phyloP scores from a whole-genome alignment of 1,284 basidiomycete species.

The Puccinia brachypodii region DNA sequence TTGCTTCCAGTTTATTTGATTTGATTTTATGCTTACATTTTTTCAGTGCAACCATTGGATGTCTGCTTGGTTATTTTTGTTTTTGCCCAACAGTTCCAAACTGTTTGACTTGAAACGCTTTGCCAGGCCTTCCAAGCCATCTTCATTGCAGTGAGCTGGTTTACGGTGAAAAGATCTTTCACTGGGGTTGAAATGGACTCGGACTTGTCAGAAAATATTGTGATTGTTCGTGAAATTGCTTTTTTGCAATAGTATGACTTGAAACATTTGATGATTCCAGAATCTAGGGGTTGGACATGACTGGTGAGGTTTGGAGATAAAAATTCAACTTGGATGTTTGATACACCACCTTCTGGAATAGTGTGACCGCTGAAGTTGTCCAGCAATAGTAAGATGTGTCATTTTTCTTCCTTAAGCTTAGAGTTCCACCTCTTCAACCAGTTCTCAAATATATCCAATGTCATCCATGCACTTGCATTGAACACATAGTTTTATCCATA shows the following conservation, averaged over 20 bases:
- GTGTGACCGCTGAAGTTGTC: slow-evolving; percentile 48
- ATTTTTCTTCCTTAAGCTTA: not conserved
- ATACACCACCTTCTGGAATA: slow-evolving; percentile 17
- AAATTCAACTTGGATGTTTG: slow-evolving; percentile 47
- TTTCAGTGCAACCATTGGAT: not conserved
- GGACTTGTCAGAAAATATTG: not conserved
- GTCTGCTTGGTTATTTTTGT: not conserved
- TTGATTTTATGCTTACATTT: not conserved
- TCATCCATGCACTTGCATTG: slow-evolving; percentile 24
- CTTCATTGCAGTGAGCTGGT: slow-evolving; percentile 7
- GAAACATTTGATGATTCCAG: slow-evolving; percentile 45
- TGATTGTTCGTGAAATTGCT: not conserved
- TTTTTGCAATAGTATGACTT: slow-evolving; percentile 26
- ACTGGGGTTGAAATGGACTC: not conserved
- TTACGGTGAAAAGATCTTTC: not conserved
- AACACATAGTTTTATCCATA: not conserved
- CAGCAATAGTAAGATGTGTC: slow-evolving; percentile 27
- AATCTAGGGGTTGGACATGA: slow-evolving; percentile 46
- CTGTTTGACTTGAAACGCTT: not conserved
- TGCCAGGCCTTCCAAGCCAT: slow-evolving; percentile 9
- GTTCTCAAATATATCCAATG: not conserved
- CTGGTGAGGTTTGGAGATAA: slow-evolving; percentile 43
- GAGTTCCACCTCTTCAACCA: not conserved
- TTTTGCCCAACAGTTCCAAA: not conserved
- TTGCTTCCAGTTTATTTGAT: not conserved